phyloP scores from a whole-genome alignment of 2,329 filamentous ascomycete species.

The Septoria petroselini region DNA sequence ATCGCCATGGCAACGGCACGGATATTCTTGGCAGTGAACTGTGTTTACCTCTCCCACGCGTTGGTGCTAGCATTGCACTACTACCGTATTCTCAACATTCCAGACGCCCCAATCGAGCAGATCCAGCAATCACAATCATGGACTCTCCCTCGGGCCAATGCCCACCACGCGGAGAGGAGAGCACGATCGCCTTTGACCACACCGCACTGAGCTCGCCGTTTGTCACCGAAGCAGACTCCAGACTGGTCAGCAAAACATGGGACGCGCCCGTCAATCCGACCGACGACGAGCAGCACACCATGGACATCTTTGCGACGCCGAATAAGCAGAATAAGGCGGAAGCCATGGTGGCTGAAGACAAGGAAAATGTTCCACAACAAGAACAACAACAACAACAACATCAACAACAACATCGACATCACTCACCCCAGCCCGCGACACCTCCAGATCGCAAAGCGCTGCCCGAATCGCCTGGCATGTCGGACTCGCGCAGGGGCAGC shows the following conservation, averaged over 20 bases:
- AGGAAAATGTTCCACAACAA: conserved; percentile 35
- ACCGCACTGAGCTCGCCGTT: conserved; percentile 48
- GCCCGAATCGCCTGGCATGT: conserved; percentile 12
- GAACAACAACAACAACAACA: conserved; percentile 21
- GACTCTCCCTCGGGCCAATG: conserved; percentile 23
- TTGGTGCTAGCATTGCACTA: conserved; percentile 10
- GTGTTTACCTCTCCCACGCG: background rate
- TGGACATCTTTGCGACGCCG: conserved; percentile 23
- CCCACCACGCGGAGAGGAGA: conserved; percentile 19
- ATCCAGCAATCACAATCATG: conserved; percentile 20
- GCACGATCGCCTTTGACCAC: conserved; percentile 35
- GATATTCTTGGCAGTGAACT: too few relatives aligned
- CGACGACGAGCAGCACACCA: conserved; percentile 22
- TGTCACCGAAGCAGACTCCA: conserved; percentile 43
- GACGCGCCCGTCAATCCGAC: conserved; percentile 21
- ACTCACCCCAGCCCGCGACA: conserved; percentile 27
- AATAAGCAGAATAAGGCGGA: conserved; percentile 12
- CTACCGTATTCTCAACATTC: conserved; percentile 13
- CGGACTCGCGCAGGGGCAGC: conserved; percentile 26
- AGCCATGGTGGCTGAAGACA: conserved; percentile 31
- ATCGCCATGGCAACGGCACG: too few relatives aligned
- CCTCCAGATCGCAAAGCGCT: conserved; percentile 27
- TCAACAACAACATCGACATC: conserved; percentile 15
- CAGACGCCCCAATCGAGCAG: conserved; percentile 9
- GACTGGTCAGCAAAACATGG: conserved; percentile 35